Evolutionary conservation across 208 protist species (phyloP).

Genomic region (Blechomonas ayalai): DNA sequence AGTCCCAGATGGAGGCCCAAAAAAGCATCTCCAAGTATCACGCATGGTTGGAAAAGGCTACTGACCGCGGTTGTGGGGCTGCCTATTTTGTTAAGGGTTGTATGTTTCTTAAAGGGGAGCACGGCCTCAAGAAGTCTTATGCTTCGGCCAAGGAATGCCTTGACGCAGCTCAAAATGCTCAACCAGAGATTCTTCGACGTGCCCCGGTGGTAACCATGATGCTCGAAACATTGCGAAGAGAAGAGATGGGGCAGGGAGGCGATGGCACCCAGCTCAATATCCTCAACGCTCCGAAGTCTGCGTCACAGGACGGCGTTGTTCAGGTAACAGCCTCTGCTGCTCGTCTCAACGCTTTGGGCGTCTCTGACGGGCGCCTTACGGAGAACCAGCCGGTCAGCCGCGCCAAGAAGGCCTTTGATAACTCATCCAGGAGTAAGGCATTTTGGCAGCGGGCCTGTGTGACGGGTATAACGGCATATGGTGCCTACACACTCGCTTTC

Average conservation of each 20-base stretch:
- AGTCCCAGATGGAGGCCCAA: slow-evolving; percentile 50
- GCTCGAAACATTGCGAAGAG: slow-evolving; percentile 57
- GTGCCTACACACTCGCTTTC: slow-evolving; percentile 68
- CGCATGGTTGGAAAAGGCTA: slow-evolving; percentile 75
- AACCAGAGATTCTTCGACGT: slow-evolving; percentile 64
- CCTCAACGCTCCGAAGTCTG: slow-evolving; percentile 2
- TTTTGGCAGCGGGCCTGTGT: slow-evolving; percentile 79
- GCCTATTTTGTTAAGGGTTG: slow-evolving; percentile 84
- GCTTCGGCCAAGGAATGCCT: slow-evolving; percentile 66
- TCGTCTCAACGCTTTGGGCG: slow-evolving; percentile 45
- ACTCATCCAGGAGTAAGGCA: slow-evolving; percentile 23
- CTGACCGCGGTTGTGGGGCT: slow-evolving; percentile 77
- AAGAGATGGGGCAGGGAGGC: slow-evolving; percentile 37
- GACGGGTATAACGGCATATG: slow-evolving; percentile 39
- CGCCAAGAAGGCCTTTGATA: slow-evolving; percentile 10
- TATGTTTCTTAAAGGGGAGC: slow-evolving; percentile 81
- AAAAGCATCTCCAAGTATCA: slow-evolving; percentile 70
- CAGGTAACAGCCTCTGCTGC: slow-evolving; percentile 40
- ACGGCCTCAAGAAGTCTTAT: slow-evolving; percentile 69
- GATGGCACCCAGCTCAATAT: slow-evolving; percentile 1
- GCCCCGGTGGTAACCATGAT: slow-evolving; percentile 46
- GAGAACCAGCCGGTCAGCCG: background rate
- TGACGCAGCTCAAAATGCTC: slow-evolving; percentile 36
- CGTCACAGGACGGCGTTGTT: slow-evolving; percentile 11
- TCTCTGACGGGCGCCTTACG: slow-evolving; percentile 3